A percentile compares a stretch with the other conserved stretches of the same genome.
Conservation (phyloP, 768 basidiomycete species). For the Mycena venus region DNA sequence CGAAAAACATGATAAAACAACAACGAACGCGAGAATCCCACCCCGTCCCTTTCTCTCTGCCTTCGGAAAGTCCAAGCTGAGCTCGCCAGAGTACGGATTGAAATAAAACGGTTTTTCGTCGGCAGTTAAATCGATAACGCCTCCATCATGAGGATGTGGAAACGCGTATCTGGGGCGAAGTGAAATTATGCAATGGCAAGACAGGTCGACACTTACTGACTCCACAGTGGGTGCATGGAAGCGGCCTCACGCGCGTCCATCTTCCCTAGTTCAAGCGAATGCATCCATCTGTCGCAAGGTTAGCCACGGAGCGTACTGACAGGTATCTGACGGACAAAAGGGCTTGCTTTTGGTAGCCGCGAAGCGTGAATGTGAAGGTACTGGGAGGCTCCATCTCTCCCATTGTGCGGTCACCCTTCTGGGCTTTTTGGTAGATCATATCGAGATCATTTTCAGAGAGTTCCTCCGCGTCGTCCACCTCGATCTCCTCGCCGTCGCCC, state of each 20-base stretch:
- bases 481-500: constrained; percentile 85
- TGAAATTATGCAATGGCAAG: constrained; percentile 14
- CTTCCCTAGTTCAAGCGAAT: constrained; percentile 83
- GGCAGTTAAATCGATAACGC: constrained; percentile 83
- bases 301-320: not conserved
- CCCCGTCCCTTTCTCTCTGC: constrained; percentile 83
- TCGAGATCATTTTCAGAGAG: constrained; percentile 85
- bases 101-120: constrained; percentile 89
- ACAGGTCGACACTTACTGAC: constrained; percentile 70
- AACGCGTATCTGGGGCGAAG: constrained; percentile 74
- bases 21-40: constrained; percentile 89
- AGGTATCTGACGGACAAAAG: constrained; percentile 64
- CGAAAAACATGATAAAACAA: not conserved
- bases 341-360: constrained; percentile 96
- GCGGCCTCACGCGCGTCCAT: constrained; percentile 75
- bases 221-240: constrained; percentile 95
- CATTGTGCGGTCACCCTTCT: constrained; percentile 82
- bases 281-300: constrained; percentile 83
- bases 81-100: constrained; percentile 92
- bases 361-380: constrained; percentile 80
- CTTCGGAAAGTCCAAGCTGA: constrained; percentile 87
- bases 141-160: constrained; percentile 65
- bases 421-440: constrained; percentile 90
- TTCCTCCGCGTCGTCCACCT: constrained; percentile 88
- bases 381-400: constrained; percentile 85